Evolutionary conservation across 2,329 filamentous ascomycete species (phyloP).

Genomic region (Penicillium brasilianum): DNA sequence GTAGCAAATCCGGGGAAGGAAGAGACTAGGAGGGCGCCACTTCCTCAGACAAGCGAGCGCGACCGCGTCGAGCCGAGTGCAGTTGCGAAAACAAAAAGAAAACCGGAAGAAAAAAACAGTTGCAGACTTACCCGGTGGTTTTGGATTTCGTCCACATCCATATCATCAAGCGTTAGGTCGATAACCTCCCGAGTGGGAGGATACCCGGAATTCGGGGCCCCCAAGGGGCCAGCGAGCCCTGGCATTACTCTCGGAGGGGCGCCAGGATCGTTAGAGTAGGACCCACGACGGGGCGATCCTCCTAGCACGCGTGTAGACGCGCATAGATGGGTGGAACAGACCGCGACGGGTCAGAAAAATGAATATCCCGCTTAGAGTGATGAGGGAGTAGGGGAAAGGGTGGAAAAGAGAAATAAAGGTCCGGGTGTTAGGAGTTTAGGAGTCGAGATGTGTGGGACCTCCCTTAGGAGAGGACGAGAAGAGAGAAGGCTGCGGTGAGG

Average conservation of each 20-base stretch:
- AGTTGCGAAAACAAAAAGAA: too few species aligned
- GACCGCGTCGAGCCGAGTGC: neutral
- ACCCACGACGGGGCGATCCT: neutral
- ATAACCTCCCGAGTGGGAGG: constrained; percentile 3
- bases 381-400: neutral
- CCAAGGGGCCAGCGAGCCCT: neutral
- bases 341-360: neutral
- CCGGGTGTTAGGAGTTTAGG: neutral
- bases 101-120: neutral
- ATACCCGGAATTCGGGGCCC: neutral
- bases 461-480: neutral
- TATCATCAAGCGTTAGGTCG: constrained; percentile 10
- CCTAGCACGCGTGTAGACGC: neutral
- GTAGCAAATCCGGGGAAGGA: neutral
- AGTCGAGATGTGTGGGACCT: neutral
- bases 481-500: neutral
- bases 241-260: neutral
- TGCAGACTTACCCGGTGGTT: constrained; percentile 1
- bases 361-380: neutral
- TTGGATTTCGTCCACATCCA: neutral
- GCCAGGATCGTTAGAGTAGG: neutral
- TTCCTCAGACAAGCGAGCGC: neutral
- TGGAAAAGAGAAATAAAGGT: neutral
- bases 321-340: neutral
- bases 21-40: neutral